Evolutionary conservation across 2,329 filamentous ascomycete species (phyloP).

Genomic region (Monosporascus sp.): DNA sequence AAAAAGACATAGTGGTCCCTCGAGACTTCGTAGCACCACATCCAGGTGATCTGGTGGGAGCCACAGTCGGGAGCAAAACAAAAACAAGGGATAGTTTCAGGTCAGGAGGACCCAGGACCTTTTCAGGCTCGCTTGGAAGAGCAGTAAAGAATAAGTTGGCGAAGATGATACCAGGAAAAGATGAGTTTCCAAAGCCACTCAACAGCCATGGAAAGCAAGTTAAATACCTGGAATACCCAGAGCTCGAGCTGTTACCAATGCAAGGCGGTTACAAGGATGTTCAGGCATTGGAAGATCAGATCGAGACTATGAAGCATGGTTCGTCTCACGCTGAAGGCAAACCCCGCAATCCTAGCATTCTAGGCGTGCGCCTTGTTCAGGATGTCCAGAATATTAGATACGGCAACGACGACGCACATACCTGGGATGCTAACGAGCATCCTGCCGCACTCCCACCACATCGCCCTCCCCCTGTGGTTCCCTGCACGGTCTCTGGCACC

Average conservation of each 20-base stretch:
- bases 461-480: neutral
- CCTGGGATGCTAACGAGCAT: conserved; percentile 4
- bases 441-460: neutral
- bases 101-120: conserved; percentile 10
- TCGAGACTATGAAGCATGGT: conserved; percentile 26
- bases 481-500: neutral
- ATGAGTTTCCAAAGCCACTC: conserved; percentile 1
- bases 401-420: conserved; percentile 1
- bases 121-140: conserved; percentile 19
- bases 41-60: conserved; percentile 1
- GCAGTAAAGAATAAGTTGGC: conserved; percentile 18
- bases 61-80: conserved; percentile 3
- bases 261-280: conserved; percentile 26
- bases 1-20: conserved; percentile 17
- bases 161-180: conserved; percentile 14
- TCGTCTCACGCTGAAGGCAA: conserved; percentile 24
- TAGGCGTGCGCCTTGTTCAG: conserved; percentile 19
- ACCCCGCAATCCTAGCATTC: conserved; percentile 2
- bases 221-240: conserved; percentile 27
- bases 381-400: conserved; percentile 20
- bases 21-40: conserved; percentile 17
- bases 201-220: conserved; percentile 2
- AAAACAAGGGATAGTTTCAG: neutral
- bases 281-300: conserved; percentile 25
- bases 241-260: conserved; percentile 29